Percentiles rank a stretch among this genome's conserved stretches.
These are phyloP conservation scores for Miamiensis avidus DNA, from an alignment of 169 alveolate species.

Conservation along the genomic window DNA sequence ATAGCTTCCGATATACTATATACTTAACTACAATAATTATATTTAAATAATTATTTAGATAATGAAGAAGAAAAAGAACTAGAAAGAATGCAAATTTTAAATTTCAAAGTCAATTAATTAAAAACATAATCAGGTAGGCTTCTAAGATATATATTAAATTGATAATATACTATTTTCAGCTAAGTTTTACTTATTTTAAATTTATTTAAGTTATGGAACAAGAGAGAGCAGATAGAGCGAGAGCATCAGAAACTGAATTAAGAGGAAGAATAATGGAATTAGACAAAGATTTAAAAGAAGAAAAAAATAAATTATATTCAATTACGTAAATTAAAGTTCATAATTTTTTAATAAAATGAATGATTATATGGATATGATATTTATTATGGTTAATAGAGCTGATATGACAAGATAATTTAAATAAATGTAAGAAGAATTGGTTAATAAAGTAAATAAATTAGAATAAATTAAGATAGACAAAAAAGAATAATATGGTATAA, in stretches of 20 bases:
- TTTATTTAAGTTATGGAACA: slow-evolving; percentile 46
- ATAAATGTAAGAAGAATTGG: slow-evolving; percentile 62
- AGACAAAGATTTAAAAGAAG: slow-evolving; percentile 55
- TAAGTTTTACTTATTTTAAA: no score
- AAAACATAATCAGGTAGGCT: neutral
- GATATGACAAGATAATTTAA: slow-evolving; percentile 77
- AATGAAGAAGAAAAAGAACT: neutral
- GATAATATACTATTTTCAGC: no score
- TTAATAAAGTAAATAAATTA: slow-evolving; percentile 46
- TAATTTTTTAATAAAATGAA: no score
- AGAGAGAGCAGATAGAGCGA: slow-evolving; percentile 59
- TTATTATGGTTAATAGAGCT: slow-evolving; percentile 20
- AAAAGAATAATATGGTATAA: slow-evolving; percentile 34
- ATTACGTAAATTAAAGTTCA: slow-evolving; percentile 5
- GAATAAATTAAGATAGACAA: slow-evolving; percentile 29
- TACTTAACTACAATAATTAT: no score
- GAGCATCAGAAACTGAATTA: slow-evolving; percentile 66
- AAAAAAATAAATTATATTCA: slow-evolving; percentile 40
- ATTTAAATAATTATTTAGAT: neutral
- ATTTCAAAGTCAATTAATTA: no score
- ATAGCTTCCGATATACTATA: neutral
- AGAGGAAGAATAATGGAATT: slow-evolving; percentile 52
- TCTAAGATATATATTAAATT: no score
- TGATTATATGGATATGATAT: no score
- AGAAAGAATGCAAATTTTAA: neutral